Evolutionary conservation across 306 rosid species (phyloP), one percentile per base, ranked within the genome.

Genomic region (Malus orientalis): DNA sequence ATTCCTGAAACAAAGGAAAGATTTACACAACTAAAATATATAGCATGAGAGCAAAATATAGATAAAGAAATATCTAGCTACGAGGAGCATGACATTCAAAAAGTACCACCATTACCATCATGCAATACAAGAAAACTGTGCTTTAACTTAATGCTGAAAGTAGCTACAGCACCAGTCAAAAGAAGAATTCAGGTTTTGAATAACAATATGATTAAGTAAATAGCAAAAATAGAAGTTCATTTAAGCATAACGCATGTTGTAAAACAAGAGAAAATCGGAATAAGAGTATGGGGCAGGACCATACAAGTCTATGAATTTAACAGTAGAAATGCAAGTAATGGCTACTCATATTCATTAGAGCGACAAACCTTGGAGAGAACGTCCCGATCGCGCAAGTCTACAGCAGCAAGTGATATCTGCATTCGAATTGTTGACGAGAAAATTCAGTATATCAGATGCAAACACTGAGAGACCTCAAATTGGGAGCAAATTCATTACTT

Each of bases 351-450:
- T 40, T 47, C 59, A 79, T n/a, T 63, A 65, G 76, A 72, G 81
- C 81, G 63, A 83, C 93, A 71, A 81, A 96, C 99, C 99, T 92
- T 92, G 47, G 99, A 96, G 77, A 87, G 85, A 51, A 91, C 78
- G 85, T 96, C 99, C 27, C 97, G 93, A 81, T 93, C 93, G 69
- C 86, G 89, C 87, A 96, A 84, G 76, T 84, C 85, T 44, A 91
- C 78, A 81, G 96, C 97, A 82, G 98, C 85, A 78, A 88, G 83
- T 25, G 99, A 96, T 71, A 96, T 75, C 99, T 96, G 91, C 88
- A 62, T 18, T 63, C 30, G 67, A 62, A 27, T 49, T 33, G 65
- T 59, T 57, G n/a, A 59, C 59, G 65, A 73, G 15, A 76, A 59
- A 67, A 76, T 32, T 57, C 32, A 72, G 59, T 36, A 42, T 22